These are phyloP conservation scores for Alternaria angustiovoidea DNA, from an alignment of 2,329 filamentous ascomycete species.

Conservation along the genomic window DNA sequence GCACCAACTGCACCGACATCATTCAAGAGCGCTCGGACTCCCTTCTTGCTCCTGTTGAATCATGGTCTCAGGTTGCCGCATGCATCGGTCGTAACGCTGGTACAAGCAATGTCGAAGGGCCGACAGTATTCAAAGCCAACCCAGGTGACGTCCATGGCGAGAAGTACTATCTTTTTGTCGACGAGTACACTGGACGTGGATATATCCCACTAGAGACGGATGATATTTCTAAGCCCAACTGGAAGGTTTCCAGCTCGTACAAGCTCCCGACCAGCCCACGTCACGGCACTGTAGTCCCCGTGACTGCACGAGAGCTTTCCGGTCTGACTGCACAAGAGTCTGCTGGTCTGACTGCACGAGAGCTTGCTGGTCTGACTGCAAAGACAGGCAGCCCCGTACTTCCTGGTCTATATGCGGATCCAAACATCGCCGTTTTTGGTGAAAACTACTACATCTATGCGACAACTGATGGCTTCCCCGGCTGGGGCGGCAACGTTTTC, in stretches of 20 bases:
- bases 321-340: conserved; percentile 32
- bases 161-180: conserved; percentile 65
- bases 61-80: conserved; percentile 56
- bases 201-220: conserved; percentile 63
- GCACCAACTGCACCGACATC: conserved; percentile 63
- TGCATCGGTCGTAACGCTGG: conserved; percentile 63
- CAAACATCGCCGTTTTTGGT: conserved; percentile 38
- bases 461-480: conserved; percentile 37
- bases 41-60: conserved; percentile 52
- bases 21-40: conserved; percentile 60
- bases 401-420: conserved; percentile 37
- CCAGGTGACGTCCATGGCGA: conserved; percentile 59
- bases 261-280: conserved; percentile 60
- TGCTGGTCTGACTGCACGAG: conserved; percentile 54
- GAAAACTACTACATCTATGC: conserved; percentile 39
- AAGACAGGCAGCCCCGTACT: conserved; percentile 32
- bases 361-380: conserved; percentile 47
- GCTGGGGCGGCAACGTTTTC: conserved; percentile 40
- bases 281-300: conserved; percentile 63
- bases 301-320: conserved; percentile 58
- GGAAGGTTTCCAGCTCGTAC: conserved; percentile 59
- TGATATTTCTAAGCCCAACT: conserved; percentile 59
- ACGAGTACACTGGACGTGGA: conserved; percentile 61
- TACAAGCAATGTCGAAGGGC: conserved; percentile 60
- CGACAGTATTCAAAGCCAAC: conserved; percentile 62